phyloP scores from a whole-genome alignment of 2,329 filamentous ascomycete species.

The Verticillium longisporum region DNA sequence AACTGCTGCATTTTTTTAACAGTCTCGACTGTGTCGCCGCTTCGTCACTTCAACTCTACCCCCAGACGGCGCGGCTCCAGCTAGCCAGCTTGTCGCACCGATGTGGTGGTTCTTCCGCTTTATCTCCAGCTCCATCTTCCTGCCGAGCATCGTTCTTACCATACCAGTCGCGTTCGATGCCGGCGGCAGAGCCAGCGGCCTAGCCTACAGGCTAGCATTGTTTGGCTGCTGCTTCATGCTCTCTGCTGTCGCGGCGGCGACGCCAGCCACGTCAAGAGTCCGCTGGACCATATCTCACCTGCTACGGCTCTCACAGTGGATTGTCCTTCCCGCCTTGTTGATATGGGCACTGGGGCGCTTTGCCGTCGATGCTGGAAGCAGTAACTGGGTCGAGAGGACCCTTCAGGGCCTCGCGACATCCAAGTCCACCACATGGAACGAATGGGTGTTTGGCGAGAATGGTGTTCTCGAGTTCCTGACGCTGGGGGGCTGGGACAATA shows the following conservation, averaged over 20 bases:
- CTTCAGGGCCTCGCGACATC: slow-evolving; percentile 59
- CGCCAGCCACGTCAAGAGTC: slow-evolving; percentile 70
- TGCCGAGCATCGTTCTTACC: slow-evolving; percentile 87
- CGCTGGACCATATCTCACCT: slow-evolving; percentile 64
- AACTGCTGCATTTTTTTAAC: not conserved
- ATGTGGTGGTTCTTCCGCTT: slow-evolving; percentile 82
- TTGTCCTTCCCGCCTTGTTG: slow-evolving; percentile 76
- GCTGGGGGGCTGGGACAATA: slow-evolving; percentile 82
- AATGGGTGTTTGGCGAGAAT: slow-evolving; percentile 85
- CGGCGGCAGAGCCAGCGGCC: slow-evolving; percentile 85
- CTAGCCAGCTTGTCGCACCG: slow-evolving; percentile 25
- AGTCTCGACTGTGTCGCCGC: not conserved
- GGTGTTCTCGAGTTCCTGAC: slow-evolving; percentile 74
- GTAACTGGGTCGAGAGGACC: slow-evolving; percentile 76
- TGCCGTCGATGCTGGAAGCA: slow-evolving; percentile 75
- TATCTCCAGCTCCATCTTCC: slow-evolving; percentile 75
- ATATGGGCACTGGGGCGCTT: slow-evolving; percentile 97
- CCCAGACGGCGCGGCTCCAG: slow-evolving; percentile 14
- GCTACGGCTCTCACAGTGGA: slow-evolving; percentile 73
- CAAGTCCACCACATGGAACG: slow-evolving; percentile 59
- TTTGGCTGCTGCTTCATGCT: slow-evolving; percentile 88
- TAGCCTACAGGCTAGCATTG: slow-evolving; percentile 87
- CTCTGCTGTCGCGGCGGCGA: slow-evolving; percentile 71
- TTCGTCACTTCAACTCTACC: not conserved
- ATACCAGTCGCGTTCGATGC: slow-evolving; percentile 98